phyloP scores from a whole-genome alignment of 192 early-diverging fungal genomes.

The Podila epicladia region DNA sequence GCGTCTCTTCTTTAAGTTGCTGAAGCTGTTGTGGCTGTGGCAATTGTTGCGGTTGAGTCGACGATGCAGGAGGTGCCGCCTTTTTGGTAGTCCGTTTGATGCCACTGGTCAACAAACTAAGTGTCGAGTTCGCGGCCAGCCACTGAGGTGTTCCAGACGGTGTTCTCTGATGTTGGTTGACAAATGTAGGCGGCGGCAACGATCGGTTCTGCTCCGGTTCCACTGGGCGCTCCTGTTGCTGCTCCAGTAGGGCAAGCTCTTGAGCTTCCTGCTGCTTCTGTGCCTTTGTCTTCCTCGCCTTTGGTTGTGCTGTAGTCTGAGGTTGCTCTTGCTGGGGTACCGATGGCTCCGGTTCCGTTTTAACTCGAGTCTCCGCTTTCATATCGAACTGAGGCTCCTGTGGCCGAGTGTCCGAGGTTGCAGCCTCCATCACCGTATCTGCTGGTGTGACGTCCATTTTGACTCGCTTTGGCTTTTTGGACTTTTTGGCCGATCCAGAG shows the following conservation, averaged over 20 bases:
- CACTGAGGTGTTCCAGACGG: slow-evolving; percentile 45
- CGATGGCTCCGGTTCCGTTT: not conserved
- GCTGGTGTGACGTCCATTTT: slow-evolving; percentile 17
- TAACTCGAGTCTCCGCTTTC: slow-evolving; percentile 1
- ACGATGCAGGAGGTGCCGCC: not conserved
- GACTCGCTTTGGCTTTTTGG: slow-evolving; percentile 31
- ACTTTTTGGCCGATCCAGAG: slow-evolving; percentile 8
- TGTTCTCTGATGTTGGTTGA: slow-evolving; percentile 46
- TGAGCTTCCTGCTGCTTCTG: not conserved
- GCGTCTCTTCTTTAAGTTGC: not conserved
- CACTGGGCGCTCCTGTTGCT: not conserved
- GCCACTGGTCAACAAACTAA: slow-evolving; percentile 6
- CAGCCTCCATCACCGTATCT: not conserved
- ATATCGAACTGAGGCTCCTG: not conserved
- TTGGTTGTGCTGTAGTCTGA: slow-evolving; percentile 3
- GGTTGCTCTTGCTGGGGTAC: slow-evolving; percentile 2
- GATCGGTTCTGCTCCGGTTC: not conserved
- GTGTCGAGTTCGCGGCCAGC: slow-evolving; percentile 38
- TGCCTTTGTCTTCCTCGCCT: not conserved
- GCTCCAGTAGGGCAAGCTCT: not conserved
- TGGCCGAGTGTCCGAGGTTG: not conserved
- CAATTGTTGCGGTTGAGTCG: not conserved
- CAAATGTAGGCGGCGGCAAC: slow-evolving; percentile 34
- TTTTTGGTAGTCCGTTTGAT: slow-evolving; percentile 30
- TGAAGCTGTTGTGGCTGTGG: not conserved